These are phyloP conservation scores for Arthrinium puccinioides DNA, from an alignment of 2,329 filamentous ascomycete genomes.

Conservation along the genomic window DNA sequence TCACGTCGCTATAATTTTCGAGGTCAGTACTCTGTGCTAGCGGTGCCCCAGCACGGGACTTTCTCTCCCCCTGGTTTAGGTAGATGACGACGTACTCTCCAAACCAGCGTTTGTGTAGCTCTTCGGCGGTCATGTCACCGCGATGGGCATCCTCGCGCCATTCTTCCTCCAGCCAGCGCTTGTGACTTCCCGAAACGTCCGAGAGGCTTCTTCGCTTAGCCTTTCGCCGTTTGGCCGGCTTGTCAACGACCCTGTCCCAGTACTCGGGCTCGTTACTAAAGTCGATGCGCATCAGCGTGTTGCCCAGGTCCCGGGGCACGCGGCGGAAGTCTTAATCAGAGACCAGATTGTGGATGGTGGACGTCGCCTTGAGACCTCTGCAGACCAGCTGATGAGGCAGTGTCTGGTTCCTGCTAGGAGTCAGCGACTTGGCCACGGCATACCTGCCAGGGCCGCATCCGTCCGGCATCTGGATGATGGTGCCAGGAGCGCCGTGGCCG, in stretches of 20 bases:
- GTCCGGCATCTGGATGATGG: constrained; percentile 29
- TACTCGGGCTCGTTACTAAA: constrained; percentile 26
- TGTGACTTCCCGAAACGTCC: constrained; percentile 5
- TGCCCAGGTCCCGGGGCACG: constrained; percentile 18
- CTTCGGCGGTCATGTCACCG: not conserved
- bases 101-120: not conserved
- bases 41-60: no score
- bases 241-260: constrained; percentile 22
- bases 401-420: constrained; percentile 6
- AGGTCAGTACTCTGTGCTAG: no score
- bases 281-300: constrained; percentile 28
- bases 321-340: constrained; percentile 29
- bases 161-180: constrained; percentile 1
- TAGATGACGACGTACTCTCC: no score
- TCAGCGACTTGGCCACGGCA: constrained; percentile 20
- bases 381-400: not conserved
- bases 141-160: not conserved
- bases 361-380: constrained; percentile 12
- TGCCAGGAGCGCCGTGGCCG: constrained; percentile 23
- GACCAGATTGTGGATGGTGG: constrained; percentile 23
- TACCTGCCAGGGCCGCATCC: constrained; percentile 30
- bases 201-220: constrained; percentile 11
- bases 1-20: no score
- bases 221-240: no score
- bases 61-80: no score